These are phyloP conservation scores for Flaveria trinervia DNA, from an alignment of 129 eudicot genomes.

Conservation along the genomic window DNA sequence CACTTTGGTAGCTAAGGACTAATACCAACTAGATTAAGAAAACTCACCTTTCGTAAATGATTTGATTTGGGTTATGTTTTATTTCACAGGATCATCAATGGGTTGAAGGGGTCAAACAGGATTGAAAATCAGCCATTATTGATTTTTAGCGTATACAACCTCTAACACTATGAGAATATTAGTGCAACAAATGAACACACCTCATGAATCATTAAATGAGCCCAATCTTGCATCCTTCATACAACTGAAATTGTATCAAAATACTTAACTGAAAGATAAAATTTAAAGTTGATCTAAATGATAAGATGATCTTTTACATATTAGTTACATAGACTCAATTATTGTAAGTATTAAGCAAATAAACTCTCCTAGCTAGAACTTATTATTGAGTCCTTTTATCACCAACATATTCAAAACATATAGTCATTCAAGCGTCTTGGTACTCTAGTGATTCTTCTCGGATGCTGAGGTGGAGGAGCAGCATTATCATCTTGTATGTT, in stretches of 20 bases:
- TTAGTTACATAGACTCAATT: not conserved
- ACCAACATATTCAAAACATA: not conserved
- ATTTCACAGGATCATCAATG: no score
- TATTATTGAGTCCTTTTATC: not conserved
- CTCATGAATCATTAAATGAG: not conserved
- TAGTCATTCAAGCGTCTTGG: not conserved
- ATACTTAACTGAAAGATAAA: no score
- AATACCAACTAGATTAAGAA: no score
- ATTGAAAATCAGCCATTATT: no score
- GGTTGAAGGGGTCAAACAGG: no score
- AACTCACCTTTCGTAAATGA: not conserved
- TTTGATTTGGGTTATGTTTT: not conserved
- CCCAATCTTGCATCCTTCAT: not conserved
- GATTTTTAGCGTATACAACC: not conserved
- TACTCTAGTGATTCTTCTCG: not conserved
- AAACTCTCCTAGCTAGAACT: not conserved
- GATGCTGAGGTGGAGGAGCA: not conserved
- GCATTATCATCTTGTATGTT: not conserved
- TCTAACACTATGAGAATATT: not conserved
- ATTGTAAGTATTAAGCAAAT: no score
- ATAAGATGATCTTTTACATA: not conserved
- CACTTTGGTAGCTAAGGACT: no score
- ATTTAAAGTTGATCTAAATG: not conserved
- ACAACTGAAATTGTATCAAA: not conserved
- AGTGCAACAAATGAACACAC: conserved; percentile 2